phyloP scores from a whole-genome alignment of 352 stramenopile species.

The Phytophthora ramorum region DNA sequence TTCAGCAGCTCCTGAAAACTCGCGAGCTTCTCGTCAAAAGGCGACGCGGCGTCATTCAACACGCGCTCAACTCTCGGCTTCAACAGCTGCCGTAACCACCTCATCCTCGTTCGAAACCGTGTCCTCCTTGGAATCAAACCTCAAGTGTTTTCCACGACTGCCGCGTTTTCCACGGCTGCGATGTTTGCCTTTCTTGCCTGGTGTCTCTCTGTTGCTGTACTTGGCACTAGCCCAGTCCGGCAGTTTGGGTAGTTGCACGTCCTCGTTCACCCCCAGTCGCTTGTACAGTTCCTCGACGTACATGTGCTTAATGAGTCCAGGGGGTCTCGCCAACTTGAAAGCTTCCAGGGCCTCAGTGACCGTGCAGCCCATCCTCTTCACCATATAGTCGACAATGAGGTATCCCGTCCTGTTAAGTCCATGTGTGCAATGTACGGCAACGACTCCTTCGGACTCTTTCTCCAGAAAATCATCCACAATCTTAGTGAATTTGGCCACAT shows the following conservation, averaged over 20 bases:
- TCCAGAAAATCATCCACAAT: constrained; percentile 73
- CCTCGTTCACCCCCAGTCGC: constrained; percentile 44
- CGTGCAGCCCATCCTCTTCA: constrained; percentile 49
- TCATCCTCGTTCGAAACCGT: not conserved
- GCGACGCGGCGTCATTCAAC: constrained; percentile 51
- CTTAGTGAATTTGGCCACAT: constrained; percentile 64
- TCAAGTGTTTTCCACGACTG: not conserved
- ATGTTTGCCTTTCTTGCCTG: constrained; percentile 3
- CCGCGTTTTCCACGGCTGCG: not conserved
- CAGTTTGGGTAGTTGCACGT: constrained; percentile 59
- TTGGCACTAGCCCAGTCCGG: constrained; percentile 72
- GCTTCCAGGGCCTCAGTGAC: constrained; percentile 69
- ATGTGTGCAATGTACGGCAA: constrained; percentile 85
- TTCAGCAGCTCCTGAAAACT: constrained; percentile 50
- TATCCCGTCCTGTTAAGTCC: constrained; percentile 84
- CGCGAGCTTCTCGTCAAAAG: constrained; percentile 47
- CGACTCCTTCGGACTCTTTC: constrained; percentile 44
- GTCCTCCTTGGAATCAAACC: constrained; percentile 7
- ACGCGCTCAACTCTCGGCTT: constrained; percentile 33
- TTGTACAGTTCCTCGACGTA: constrained; percentile 82
- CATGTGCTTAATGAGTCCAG: constrained; percentile 86
- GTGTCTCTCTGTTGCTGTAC: constrained; percentile 51
- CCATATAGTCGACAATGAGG: constrained; percentile 77
- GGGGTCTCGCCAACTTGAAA: constrained; percentile 68
- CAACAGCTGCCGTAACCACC: constrained; percentile 32